Evolutionary conservation across 768 basidiomycete genomes (phyloP), one percentile per base, ranked within the genome.

Genomic region (Lactifluus volemus): DNA sequence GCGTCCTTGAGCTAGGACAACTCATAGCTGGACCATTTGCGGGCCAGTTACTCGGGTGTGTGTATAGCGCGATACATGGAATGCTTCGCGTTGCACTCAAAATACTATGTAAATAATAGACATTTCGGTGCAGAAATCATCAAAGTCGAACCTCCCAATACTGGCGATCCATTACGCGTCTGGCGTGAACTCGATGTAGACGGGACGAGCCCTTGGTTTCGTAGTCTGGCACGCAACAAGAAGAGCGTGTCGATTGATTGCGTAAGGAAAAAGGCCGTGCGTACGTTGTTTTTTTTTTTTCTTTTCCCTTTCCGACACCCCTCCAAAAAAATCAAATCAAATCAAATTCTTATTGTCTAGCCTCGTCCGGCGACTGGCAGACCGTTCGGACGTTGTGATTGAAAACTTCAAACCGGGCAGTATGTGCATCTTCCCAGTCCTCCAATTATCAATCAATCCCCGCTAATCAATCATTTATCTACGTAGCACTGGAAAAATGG

Each of bases 371-470:
- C 73, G 71, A 61, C 79, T 88, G 17, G 85, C 86, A 9, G 69
- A 80, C 44, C 81, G 79, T 66, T 84, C 82, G 44, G 85, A 88
- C 61, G 85, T 88, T 14, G 67, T 88, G 4, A 58, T 88, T 34
- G 85, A 88, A 70, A 88, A 87, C 68, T 87, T 88, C 73, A 86
- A 85, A 64, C 85, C 86, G 12, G 86, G 86, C 56, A 88, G 86
- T 86, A 64, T 52, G 45, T 11, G 39, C 12, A 38, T 25, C 25
- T 25, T 34, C 6, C 32, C 6, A 34, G 9, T 9, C 32, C 32
- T 6, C 2, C 32, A 34, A 34, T 9, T 9, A 34, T 34, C 9
- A 9, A 34, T 34, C 32, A 9, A 19, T 36, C 17, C 21, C 32
- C 15, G 29, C n/a, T 17, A n/a, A 41, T 47, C 42, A 32, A 56